Conservation (phyloP, 1,284 basidiomycete genomes). For the Omphalotus olearius region DNA sequence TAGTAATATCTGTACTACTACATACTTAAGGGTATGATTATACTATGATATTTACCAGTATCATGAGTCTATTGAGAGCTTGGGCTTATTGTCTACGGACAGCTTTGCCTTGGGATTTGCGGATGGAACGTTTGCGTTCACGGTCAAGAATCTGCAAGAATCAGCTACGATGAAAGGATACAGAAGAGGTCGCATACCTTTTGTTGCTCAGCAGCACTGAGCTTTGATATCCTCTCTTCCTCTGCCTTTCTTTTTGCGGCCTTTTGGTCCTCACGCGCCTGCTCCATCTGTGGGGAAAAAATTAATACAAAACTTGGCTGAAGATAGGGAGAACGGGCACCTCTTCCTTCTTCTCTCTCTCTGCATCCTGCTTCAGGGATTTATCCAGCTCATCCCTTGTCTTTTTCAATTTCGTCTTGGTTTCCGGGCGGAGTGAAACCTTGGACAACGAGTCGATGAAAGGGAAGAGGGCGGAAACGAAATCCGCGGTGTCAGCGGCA, state of each 20-base stretch:
- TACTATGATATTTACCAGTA: too few species aligned
- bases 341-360: constrained; percentile 70
- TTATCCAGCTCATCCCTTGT: constrained; percentile 68
- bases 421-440: constrained; percentile 73
- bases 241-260: constrained; percentile 73
- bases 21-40: neutral
- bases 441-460: constrained; percentile 67
- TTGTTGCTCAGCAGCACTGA: constrained; percentile 80
- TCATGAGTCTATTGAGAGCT: neutral
- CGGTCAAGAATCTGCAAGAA: constrained; percentile 58
- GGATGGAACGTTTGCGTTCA: constrained; percentile 66
- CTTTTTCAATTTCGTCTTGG: constrained; percentile 69
- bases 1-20: constrained; percentile 17
- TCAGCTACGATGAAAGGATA: constrained; percentile 2
- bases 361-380: constrained; percentile 61
- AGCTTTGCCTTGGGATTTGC: constrained; percentile 66
- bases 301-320: neutral
- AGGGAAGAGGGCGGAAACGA: constrained; percentile 67
- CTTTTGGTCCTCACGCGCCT: constrained; percentile 63
- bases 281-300: constrained; percentile 18
- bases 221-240: constrained; percentile 63
- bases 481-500: constrained; percentile 46
- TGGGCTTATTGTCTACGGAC: constrained; percentile 30
- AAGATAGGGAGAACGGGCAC: constrained; percentile 24
- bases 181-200: constrained; percentile 44